Percentiles rank a stretch among this genome's conserved stretches.
phyloP scores from a whole-genome alignment of 306 rosid species.

The Vigna trinervia region DNA sequence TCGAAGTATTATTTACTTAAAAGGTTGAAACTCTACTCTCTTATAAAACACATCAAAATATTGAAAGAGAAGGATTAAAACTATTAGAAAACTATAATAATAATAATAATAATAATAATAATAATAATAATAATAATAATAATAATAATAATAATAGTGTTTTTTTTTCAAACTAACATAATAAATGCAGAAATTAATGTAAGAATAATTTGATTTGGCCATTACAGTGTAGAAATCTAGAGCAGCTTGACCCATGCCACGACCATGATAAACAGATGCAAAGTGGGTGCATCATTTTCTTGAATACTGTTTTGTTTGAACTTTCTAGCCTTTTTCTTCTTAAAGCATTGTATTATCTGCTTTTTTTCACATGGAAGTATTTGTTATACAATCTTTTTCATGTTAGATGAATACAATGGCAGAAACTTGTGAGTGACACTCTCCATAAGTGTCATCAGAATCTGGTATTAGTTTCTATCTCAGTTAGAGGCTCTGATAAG shows the following conservation, averaged over 20 bases:
- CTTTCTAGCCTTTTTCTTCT: not conserved
- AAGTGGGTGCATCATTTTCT: slow-evolving; percentile 49
- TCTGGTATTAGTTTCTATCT: slow-evolving; percentile 57
- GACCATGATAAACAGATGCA: slow-evolving; percentile 28
- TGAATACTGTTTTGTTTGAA: slow-evolving; percentile 40
- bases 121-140: too few relatives aligned
- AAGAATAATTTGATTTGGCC: not conserved
- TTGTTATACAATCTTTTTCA: not conserved
- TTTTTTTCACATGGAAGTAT: slow-evolving; percentile 5
- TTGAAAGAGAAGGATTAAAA: too few relatives aligned
- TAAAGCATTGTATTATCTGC: slow-evolving; percentile 33
- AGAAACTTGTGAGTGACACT: slow-evolving; percentile 33
- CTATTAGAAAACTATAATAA: too few relatives aligned
- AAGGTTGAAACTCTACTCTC: too few relatives aligned
- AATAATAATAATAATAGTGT: too few relatives aligned
- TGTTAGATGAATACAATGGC: not conserved
- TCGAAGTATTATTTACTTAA: too few relatives aligned
- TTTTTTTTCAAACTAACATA: too few relatives aligned
- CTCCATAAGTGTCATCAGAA: slow-evolving; percentile 23
- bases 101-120: too few relatives aligned
- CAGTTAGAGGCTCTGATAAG: slow-evolving; percentile 28
- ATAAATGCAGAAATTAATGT: too few relatives aligned
- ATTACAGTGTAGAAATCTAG: not conserved
- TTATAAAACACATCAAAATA: too few relatives aligned
- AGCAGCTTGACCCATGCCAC: slow-evolving; percentile 33